These are phyloP conservation scores for Hortiboletus rubellus DNA, from an alignment of 1,284 basidiomycete genomes.

Conservation along the genomic window DNA sequence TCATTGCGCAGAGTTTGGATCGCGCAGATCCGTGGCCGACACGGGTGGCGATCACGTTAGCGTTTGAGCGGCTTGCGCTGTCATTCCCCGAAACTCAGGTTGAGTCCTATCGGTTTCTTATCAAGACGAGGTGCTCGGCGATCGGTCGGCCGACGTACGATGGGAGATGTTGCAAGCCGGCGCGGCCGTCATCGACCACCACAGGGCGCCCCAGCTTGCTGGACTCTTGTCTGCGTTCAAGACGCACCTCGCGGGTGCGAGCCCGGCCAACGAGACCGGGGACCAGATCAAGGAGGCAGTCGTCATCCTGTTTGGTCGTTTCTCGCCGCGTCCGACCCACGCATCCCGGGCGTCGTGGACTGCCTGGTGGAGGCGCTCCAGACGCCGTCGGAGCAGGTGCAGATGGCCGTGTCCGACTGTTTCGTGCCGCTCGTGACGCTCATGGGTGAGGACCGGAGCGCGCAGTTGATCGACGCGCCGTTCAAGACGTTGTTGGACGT, in stretches of 20 bases:
- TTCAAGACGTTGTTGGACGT: slow-evolving; percentile 76
- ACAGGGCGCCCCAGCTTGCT: slow-evolving; percentile 74
- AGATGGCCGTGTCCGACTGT: slow-evolving; percentile 95
- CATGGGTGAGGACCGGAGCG: slow-evolving; percentile 61
- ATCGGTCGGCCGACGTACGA: slow-evolving; percentile 81
- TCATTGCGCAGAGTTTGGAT: slow-evolving; percentile 88
- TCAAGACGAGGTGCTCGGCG: slow-evolving; percentile 87
- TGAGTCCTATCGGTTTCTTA: slow-evolving; percentile 81
- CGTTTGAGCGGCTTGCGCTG: slow-evolving; percentile 73
- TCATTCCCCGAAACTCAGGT: slow-evolving; percentile 67
- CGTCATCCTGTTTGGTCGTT: slow-evolving; percentile 92
- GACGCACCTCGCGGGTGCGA: slow-evolving; percentile 66
- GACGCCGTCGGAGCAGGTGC: slow-evolving; percentile 96
- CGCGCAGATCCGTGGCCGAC: slow-evolving; percentile 91
- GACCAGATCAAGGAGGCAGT: slow-evolving; percentile 95
- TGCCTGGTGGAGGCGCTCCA: slow-evolving; percentile 90
- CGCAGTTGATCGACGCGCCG: slow-evolving; percentile 73
- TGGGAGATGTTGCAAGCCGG: slow-evolving; percentile 88
- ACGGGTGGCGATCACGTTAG: slow-evolving; percentile 73
- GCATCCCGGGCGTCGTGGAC: slow-evolving; percentile 85
- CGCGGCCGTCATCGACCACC: slow-evolving; percentile 79
- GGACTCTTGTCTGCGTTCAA: slow-evolving; percentile 88
- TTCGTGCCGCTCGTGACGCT: slow-evolving; percentile 83
- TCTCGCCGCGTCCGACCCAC: slow-evolving; percentile 72
- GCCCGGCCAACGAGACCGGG: slow-evolving; percentile 66